A percentile compares a stretch with the other conserved stretches of the same genome.
Evolutionary conservation across 768 basidiomycete species (phyloP).

Genomic region (Pisolithus marmoratus): DNA sequence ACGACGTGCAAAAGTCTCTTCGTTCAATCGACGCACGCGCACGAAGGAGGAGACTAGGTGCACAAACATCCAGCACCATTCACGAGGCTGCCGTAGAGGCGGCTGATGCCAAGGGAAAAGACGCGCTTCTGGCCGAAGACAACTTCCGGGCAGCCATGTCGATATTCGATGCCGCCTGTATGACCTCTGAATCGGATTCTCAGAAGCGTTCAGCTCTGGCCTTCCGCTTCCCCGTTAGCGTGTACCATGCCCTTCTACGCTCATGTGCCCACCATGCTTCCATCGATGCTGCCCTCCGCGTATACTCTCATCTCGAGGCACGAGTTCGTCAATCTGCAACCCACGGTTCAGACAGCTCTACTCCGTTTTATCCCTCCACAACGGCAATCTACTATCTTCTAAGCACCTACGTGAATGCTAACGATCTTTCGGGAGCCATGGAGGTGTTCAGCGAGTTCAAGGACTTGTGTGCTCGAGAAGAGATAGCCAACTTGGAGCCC

Average conservation of each 20-base stretch:
- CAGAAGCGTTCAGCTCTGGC: neutral
- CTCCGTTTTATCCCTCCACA: slow-evolving; percentile 23
- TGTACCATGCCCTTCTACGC: slow-evolving; percentile 54
- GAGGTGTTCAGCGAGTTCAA: slow-evolving; percentile 61
- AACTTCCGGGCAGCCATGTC: slow-evolving; percentile 68
- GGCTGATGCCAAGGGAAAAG: slow-evolving; percentile 31
- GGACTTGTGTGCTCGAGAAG: slow-evolving; percentile 33
- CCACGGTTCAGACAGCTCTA: too few relatives aligned
- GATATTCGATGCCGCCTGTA: slow-evolving; percentile 59
- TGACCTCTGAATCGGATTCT: slow-evolving; percentile 11
- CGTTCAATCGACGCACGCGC: slow-evolving; percentile 37
- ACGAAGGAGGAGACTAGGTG: slow-evolving; percentile 30
- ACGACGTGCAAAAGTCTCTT: slow-evolving; percentile 50
- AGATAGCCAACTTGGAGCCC: slow-evolving; percentile 15
- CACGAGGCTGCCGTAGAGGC: slow-evolving; percentile 12
- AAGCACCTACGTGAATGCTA: slow-evolving; percentile 47
- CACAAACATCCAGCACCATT: slow-evolving; percentile 5
- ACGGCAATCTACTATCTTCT: slow-evolving; percentile 52
- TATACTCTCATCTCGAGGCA: slow-evolving; percentile 60
- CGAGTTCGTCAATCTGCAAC: slow-evolving; percentile 17
- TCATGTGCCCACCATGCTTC: slow-evolving; percentile 55
- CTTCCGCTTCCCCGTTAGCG: slow-evolving; percentile 23
- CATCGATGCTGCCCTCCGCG: slow-evolving; percentile 53
- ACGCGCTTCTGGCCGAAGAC: slow-evolving; percentile 50
- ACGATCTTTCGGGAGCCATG: slow-evolving; percentile 45